Conservation (phyloP, 345 rosid species). For the Anastatica hierochuntica region DNA sequence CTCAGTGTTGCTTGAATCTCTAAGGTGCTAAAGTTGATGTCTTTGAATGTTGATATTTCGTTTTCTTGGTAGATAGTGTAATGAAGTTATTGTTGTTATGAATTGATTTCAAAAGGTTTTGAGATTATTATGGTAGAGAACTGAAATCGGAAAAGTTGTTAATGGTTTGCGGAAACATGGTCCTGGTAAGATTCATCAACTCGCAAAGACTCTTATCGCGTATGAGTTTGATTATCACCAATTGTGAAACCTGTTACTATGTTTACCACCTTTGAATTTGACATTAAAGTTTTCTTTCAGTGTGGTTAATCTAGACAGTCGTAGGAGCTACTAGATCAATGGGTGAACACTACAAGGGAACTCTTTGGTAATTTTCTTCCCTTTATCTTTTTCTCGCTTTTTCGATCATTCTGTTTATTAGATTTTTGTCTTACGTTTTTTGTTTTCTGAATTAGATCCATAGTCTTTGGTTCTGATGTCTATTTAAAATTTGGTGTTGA, state of each 20-base stretch:
- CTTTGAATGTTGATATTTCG: conserved; percentile 47
- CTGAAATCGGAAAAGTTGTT: conserved; percentile 83
- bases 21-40: conserved; percentile 74
- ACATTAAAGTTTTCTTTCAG: too few relatives aligned
- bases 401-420: neutral
- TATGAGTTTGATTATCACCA: conserved; percentile 28
- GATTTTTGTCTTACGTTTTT: conserved; percentile 10
- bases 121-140: conserved; percentile 36
- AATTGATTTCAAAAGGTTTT: neutral
- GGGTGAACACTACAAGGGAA: conserved; percentile 54
- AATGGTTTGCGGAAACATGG: conserved; percentile 59
- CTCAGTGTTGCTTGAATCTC: conserved; percentile 46
- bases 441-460: conserved; percentile 7
- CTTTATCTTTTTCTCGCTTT: too few relatives aligned
- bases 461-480: conserved; percentile 20
- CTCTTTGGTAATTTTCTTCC: too few relatives aligned
- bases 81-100: neutral
- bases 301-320: conserved; percentile 32
- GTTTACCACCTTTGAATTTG: too few relatives aligned
- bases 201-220: conserved; percentile 67
- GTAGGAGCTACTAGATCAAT: conserved; percentile 85
- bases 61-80: conserved; percentile 4
- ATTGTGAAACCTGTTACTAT: neutral
- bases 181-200: conserved; percentile 45
- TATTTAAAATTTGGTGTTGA: conserved; percentile 35